A percentile compares a stretch with the other conserved stretches of the same genome.
These are phyloP conservation scores for Edaphochlamys debaryana DNA, from an alignment of 139 green algal species.

Conservation along the genomic window DNA sequence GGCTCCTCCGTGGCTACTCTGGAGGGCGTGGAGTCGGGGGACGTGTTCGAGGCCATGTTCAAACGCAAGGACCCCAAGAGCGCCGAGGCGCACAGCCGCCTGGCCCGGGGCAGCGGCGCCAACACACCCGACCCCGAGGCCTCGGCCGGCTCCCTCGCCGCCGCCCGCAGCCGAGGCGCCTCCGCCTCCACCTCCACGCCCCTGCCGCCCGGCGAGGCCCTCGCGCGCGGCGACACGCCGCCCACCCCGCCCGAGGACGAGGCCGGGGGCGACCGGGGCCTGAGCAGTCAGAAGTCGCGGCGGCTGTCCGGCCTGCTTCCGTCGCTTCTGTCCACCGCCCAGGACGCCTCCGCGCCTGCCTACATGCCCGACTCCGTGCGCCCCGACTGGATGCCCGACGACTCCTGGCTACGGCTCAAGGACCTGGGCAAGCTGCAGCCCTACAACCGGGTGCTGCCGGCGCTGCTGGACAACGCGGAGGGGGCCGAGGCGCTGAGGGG, in stretches of 20 bases:
- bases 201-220: too few species aligned
- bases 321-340: background rate
- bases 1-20: background rate
- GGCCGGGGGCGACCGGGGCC: background rate
- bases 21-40: background rate
- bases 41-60: conserved; percentile 38
- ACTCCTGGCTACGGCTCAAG: conserved; percentile 47
- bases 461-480: conserved; percentile 19
- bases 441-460: conserved; percentile 56
- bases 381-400: conserved; percentile 47
- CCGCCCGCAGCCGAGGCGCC: too few species aligned
- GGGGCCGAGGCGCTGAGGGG: background rate
- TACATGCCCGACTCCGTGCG: conserved; percentile 36
- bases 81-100: background rate
- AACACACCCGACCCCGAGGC: background rate
- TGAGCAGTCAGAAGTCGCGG: background rate
- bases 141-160: too few species aligned
- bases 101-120: background rate
- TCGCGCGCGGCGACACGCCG: too few species aligned
- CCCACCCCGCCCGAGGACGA: background rate
- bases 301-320: conserved; percentile 29
- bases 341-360: conserved; percentile 34
- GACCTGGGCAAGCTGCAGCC: conserved; percentile 58
- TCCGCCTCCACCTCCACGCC: too few species aligned
- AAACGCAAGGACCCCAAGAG: background rate